These are phyloP conservation scores for Coemansia sp. DNA, from an alignment of 192 early-diverging fungal genomes.

Conservation along the genomic window DNA sequence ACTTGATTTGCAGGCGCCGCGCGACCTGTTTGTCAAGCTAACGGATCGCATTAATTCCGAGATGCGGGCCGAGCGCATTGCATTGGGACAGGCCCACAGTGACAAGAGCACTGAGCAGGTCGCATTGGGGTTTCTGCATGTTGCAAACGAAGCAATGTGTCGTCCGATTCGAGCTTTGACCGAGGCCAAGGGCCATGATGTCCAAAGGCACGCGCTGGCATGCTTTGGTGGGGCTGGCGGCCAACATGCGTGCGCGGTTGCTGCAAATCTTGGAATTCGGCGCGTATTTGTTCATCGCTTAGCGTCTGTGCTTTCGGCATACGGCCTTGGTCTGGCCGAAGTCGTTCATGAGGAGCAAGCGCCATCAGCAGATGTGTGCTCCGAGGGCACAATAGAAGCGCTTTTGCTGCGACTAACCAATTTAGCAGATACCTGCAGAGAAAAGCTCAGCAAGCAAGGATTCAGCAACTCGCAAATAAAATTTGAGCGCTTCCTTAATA, in stretches of 20 bases:
- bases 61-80: constrained; percentile 36
- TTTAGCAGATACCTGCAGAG: constrained; percentile 52
- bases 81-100: constrained; percentile 14
- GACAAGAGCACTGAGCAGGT: constrained; percentile 80
- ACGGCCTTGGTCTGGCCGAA: constrained; percentile 86
- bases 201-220: constrained; percentile 78
- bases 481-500: constrained; percentile 74
- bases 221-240: constrained; percentile 96
- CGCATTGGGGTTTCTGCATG: constrained; percentile 91
- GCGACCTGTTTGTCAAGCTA: constrained; percentile 64
- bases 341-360: constrained; percentile 90
- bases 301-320: constrained; percentile 91
- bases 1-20: constrained; percentile 68
- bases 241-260: constrained; percentile 96
- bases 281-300: constrained; percentile 85
- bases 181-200: constrained; percentile 89
- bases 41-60: constrained; percentile 64
- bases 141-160: constrained; percentile 97
- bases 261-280: constrained; percentile 79
- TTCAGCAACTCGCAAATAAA: constrained; percentile 60
- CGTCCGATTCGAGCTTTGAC: constrained; percentile 90
- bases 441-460: constrained; percentile 68
- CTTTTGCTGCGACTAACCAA: constrained; percentile 58
- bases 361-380: constrained; percentile 65
- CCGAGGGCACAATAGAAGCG: constrained; percentile 30